Conservation (phyloP, 2,329 filamentous ascomycete species). For the Penicillium hordei region DNA sequence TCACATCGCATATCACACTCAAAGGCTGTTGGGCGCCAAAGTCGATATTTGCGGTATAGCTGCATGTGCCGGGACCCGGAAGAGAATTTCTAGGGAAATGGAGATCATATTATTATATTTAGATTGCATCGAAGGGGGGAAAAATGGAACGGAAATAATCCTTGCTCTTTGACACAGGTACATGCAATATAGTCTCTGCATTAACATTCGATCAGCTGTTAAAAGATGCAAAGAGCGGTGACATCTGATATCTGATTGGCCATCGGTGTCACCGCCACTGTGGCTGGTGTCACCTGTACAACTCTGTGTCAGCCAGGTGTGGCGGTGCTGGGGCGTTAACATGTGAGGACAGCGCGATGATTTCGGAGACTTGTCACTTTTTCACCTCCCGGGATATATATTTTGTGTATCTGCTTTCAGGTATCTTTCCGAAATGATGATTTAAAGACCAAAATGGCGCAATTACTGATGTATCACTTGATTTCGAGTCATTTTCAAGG, state of each 20-base stretch:
- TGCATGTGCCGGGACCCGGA: constrained; percentile 8
- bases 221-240: constrained; percentile 31
- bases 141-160: not conserved
- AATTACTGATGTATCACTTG: constrained; percentile 4
- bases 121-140: not conserved
- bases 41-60: constrained; percentile 27
- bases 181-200: not conserved
- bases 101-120: constrained; percentile 1
- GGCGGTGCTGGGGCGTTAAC: constrained; percentile 2
- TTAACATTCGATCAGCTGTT: not conserved
- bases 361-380: not conserved
- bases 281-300: constrained; percentile 23
- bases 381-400: not conserved
- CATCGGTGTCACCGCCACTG: constrained; percentile 30
- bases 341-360: not conserved
- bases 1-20: constrained; percentile 14
- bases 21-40: constrained; percentile 18
- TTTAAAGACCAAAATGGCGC: not conserved
- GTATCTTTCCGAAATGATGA: not conserved
- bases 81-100: not conserved
- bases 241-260: constrained; percentile 30
- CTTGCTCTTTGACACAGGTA: not conserved
- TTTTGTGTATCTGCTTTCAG: not conserved
- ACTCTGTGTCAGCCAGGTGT: not conserved
- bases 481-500: not conserved